Percentiles rank a stretch among this genome's conserved stretches.
phyloP scores from a whole-genome alignment of 345 rosid species.

The Camelina neglecta region DNA sequence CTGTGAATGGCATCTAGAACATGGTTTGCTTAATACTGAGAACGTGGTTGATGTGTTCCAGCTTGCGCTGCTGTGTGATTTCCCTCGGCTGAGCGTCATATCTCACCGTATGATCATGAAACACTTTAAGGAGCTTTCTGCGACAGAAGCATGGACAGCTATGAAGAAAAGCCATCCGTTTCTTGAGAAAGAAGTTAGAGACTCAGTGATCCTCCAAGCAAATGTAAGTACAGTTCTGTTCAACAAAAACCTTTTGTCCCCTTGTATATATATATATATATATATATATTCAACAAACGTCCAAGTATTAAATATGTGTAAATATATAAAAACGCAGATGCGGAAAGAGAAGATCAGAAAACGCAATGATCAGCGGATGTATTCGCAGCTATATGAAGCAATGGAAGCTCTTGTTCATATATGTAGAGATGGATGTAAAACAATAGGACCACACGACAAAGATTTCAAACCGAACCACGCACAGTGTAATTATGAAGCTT shows the following conservation, averaged over 20 bases:
- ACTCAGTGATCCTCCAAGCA: conserved; percentile 57
- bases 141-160: conserved; percentile 75
- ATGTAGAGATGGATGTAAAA: conserved; percentile 85
- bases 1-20: conserved; percentile 69
- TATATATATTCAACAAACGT: background rate
- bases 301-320: conserved; percentile 6
- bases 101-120: conserved; percentile 70
- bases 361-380: conserved; percentile 62
- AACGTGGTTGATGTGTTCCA: conserved; percentile 83
- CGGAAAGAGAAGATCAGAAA: conserved; percentile 60
- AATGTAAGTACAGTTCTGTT: conserved; percentile 48
- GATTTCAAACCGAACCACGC: conserved; percentile 56
- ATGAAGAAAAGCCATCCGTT: conserved; percentile 85
- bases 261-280: background rate
- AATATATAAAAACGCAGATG: conserved; percentile 45
- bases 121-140: conserved; percentile 56
- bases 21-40: conserved; percentile 65
- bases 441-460: conserved; percentile 89
- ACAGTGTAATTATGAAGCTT: conserved; percentile 69
- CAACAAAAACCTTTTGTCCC: background rate
- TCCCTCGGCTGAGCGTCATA: conserved; percentile 70
- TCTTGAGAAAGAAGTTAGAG: conserved; percentile 71
- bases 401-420: conserved; percentile 97
- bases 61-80: conserved; percentile 79
- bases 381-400: conserved; percentile 75